A percentile compares a stretch with the other conserved stretches of the same genome.
These are phyloP conservation scores for Rhynchospora tenuis DNA, from an alignment of 176 grass and related monocot species.

Conservation along the genomic window DNA sequence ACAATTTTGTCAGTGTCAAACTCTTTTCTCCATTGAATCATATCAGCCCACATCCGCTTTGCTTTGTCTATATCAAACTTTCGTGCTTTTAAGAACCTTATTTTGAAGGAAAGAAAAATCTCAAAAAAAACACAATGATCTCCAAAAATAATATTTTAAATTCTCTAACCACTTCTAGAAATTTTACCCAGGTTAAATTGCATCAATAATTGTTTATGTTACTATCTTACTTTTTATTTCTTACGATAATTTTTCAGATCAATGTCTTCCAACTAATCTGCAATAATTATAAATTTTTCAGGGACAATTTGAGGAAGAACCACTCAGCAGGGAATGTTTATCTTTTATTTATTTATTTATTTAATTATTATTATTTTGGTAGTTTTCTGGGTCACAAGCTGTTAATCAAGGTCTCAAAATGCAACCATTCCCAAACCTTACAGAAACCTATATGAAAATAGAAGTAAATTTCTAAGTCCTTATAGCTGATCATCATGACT, in stretches of 20 bases:
- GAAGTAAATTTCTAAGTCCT: background rate
- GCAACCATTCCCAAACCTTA: background rate
- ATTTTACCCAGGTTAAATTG: background rate
- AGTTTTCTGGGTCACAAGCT: background rate
- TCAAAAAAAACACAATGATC: background rate
- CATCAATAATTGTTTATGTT: background rate
- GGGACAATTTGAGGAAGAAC: background rate
- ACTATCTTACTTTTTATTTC: background rate
- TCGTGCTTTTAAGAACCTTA: constrained; percentile 59
- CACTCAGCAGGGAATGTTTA: background rate
- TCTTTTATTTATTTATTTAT: background rate
- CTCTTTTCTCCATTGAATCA: constrained; percentile 82
- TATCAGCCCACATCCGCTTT: constrained; percentile 92
- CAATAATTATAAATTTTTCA: background rate
- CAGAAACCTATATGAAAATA: background rate
- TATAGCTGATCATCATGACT: background rate
- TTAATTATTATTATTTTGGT: too few relatives aligned
- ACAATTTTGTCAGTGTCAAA: constrained; percentile 71
- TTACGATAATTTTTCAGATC: background rate
- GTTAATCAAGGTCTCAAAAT: background rate
- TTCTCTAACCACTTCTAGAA: background rate
- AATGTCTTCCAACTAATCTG: background rate
- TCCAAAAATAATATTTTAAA: background rate
- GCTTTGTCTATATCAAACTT: constrained; percentile 94
- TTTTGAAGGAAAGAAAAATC: background rate